phyloP scores from a whole-genome alignment of 129 eudicot species.

The Smallanthus sonchifolius region DNA sequence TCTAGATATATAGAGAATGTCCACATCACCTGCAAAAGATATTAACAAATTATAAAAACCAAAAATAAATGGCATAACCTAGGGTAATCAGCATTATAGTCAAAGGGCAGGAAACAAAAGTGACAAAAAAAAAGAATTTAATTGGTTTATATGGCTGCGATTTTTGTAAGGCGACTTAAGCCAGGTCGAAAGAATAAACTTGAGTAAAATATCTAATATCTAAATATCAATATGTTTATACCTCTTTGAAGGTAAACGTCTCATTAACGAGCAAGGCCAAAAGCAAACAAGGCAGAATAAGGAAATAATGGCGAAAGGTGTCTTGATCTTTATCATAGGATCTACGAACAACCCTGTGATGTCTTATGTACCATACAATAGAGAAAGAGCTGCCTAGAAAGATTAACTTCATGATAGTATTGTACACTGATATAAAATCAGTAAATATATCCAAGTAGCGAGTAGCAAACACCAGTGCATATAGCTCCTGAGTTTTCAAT shows the following conservation, averaged over 20 bases:
- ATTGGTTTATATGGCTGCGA: background rate
- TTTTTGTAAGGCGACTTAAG: background rate
- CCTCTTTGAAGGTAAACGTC: conserved; percentile 80
- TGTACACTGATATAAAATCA: conserved; percentile 69
- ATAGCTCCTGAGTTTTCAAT: conserved; percentile 90
- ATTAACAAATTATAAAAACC: background rate
- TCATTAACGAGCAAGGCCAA: conserved; percentile 69
- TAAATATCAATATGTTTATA: conserved; percentile 24
- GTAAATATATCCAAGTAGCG: conserved; percentile 89
- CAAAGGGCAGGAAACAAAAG: background rate
- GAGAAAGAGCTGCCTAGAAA: conserved; percentile 89
- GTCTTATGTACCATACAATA: conserved; percentile 90
- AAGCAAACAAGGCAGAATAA: conserved; percentile 62
- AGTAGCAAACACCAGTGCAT: conserved; percentile 84
- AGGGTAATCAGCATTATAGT: background rate
- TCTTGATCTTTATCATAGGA: conserved; percentile 93
- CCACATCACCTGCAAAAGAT: conserved; percentile 71
- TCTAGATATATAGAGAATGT: conserved; percentile 77
- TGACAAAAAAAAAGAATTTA: background rate
- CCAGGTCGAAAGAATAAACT: background rate
- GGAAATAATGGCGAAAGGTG: conserved; percentile 82
- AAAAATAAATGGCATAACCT: background rate
- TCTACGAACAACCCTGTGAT: conserved; percentile 78
- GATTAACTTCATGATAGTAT: conserved; percentile 71
- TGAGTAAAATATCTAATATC: background rate